phyloP scores from a whole-genome alignment of 1,284 basidiomycete genomes.

The Earliella scabrosa region DNA sequence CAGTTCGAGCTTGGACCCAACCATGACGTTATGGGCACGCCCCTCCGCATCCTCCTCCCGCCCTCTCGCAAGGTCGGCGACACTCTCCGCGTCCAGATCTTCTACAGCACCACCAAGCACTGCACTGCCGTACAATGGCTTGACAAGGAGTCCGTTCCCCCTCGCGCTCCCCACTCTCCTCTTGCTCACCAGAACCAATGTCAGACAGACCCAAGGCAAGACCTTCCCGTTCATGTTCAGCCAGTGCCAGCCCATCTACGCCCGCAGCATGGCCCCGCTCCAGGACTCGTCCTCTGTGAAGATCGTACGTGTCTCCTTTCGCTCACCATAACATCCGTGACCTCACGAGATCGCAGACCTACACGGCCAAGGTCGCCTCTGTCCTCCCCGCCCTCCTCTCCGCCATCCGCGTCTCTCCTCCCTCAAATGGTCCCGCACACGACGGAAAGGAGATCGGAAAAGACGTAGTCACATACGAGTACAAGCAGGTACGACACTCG shows the following conservation, averaged over 20 bases:
- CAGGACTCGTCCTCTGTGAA: conserved; percentile 85
- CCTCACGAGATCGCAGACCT: conserved; percentile 53
- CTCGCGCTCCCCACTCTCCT: not conserved
- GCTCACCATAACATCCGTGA: not conserved
- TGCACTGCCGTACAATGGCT: conserved; percentile 96
- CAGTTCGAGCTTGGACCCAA: conserved; percentile 58
- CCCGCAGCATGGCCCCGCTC: conserved; percentile 78
- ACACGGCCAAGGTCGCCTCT: conserved; percentile 76
- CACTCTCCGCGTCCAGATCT: conserved; percentile 60
- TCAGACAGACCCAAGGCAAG: conserved; percentile 90
- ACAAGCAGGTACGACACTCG: conserved; percentile 67
- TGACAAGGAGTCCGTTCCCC: conserved; percentile 67
- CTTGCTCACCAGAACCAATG: not conserved
- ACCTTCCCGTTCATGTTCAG: conserved; percentile 70
- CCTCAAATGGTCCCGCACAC: conserved; percentile 66
- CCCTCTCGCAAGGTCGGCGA: conserved; percentile 45
- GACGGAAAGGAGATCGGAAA: conserved; percentile 72
- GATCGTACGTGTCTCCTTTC: conserved; percentile 50
- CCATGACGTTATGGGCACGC: conserved; percentile 75
- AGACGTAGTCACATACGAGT: conserved; percentile 68
- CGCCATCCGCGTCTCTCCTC: conserved; percentile 78
- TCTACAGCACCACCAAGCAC: conserved; percentile 76
- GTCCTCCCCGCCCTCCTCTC: conserved; percentile 86
- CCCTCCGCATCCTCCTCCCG: conserved; percentile 59
- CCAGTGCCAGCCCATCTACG: conserved; percentile 94